Conservation (phyloP, 257 asterid genomes). For the Jacaranda copaia region DNA sequence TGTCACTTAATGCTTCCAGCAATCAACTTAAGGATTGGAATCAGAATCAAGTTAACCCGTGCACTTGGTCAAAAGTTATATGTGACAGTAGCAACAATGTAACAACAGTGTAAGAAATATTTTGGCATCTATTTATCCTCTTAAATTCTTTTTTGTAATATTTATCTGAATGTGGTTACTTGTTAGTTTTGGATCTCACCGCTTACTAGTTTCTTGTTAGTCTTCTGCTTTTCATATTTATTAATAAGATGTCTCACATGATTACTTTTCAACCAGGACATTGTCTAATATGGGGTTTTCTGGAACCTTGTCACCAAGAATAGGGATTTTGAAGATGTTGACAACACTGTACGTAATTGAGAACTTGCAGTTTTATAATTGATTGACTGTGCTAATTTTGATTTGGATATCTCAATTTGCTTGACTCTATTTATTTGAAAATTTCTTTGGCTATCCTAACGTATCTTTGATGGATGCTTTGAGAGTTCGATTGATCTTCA, state of each 20-base stretch:
- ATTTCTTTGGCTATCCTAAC: not conserved
- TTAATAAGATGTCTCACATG: slow-evolving; percentile 20
- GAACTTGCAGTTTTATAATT: slow-evolving; percentile 29
- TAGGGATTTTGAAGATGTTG: slow-evolving; percentile 69
- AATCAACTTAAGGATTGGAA: slow-evolving; percentile 87
- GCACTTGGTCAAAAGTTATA: slow-evolving; percentile 89
- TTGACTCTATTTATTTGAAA: slow-evolving; percentile 12
- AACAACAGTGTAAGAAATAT: slow-evolving; percentile 67
- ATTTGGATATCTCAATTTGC: slow-evolving; percentile 5
- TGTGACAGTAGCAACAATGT: slow-evolving; percentile 69
- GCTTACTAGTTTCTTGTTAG: slow-evolving; percentile 6
- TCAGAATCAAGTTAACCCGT: slow-evolving; percentile 80
- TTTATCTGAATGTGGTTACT: not conserved
- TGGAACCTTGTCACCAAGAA: slow-evolving; percentile 77
- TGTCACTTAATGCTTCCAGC: slow-evolving; percentile 68
- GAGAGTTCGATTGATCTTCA: not conserved
- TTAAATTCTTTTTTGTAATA: not conserved
- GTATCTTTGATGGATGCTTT: not conserved
- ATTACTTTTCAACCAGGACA: slow-evolving; percentile 60
- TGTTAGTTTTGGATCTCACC: not conserved
- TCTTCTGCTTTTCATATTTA: slow-evolving; percentile 23
- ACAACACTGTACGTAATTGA: slow-evolving; percentile 71
- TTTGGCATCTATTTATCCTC: slow-evolving; percentile 9
- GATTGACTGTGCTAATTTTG: slow-evolving; percentile 26
- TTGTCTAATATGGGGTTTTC: slow-evolving; percentile 90